Evolutionary conservation across 2,329 filamentous ascomycete genomes (phyloP).

Genomic region (Fusarium succisae): DNA sequence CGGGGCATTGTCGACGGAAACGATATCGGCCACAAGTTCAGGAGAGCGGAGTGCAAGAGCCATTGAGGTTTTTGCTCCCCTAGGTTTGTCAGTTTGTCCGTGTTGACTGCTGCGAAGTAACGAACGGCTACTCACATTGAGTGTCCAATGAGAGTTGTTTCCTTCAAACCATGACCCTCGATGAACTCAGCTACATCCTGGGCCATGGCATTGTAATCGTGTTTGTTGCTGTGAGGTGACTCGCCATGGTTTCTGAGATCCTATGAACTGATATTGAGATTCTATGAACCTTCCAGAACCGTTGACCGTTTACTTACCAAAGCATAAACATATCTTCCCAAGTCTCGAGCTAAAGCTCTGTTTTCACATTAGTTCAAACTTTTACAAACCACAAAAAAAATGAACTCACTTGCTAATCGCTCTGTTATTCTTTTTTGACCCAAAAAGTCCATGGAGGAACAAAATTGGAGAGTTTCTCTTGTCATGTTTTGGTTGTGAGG

Average conservation of each 20-base stretch:
- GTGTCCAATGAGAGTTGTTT: conserved; percentile 86
- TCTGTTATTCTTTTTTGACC: conserved; percentile 94
- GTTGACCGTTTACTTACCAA: conserved; percentile 63
- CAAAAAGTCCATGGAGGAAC: conserved; percentile 92
- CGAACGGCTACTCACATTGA: conserved; percentile 73
- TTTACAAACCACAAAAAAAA: not conserved
- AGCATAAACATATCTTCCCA: conserved; percentile 83
- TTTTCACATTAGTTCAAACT: not conserved
- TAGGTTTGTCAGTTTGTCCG: conserved; percentile 42
- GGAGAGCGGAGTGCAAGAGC: conserved; percentile 78
- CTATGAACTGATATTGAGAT: conserved; percentile 52
- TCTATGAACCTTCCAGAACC: conserved; percentile 5
- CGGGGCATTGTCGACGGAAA: conserved; percentile 92
- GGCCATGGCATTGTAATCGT: conserved; percentile 86
- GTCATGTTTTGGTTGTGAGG: conserved; percentile 53
- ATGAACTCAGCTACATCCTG: conserved; percentile 86
- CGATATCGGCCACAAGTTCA: conserved; percentile 72
- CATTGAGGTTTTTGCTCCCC: conserved; percentile 95
- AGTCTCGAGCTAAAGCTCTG: conserved; percentile 82
- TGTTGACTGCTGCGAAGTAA: not conserved
- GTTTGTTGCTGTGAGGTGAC: conserved; percentile 77
- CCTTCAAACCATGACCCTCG: conserved; percentile 70
- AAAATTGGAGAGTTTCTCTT: conserved; percentile 72
- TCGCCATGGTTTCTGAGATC: conserved; percentile 95
- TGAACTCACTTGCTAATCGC: conserved; percentile 87